Evolutionary conservation across 139 green algal species (phyloP).

Genomic region (Chlamydomonas sp.): DNA sequence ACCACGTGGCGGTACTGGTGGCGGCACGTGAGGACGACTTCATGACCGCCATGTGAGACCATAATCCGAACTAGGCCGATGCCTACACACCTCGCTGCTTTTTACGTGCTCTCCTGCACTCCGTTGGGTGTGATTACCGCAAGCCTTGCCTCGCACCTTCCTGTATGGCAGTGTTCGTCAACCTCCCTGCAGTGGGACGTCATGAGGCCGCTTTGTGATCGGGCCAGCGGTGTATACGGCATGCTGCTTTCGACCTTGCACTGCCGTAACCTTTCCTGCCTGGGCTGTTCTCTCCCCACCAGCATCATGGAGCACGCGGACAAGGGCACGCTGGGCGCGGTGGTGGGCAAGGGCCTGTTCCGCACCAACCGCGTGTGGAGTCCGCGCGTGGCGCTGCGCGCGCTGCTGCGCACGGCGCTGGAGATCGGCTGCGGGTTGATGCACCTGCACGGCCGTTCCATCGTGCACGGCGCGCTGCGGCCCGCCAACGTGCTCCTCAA

Average conservation of each 20-base stretch:
- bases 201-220: too few relatives aligned
- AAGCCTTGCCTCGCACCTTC: too few relatives aligned
- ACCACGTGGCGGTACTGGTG: slow-evolving; percentile 8
- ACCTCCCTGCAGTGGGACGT: too few relatives aligned
- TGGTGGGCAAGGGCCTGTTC: slow-evolving; percentile 10
- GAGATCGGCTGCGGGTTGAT: slow-evolving; percentile 21
- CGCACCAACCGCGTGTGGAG: background rate
- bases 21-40: background rate
- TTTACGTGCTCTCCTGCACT: too few relatives aligned
- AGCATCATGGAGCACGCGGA: slow-evolving; percentile 21
- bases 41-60: background rate
- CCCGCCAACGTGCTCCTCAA: slow-evolving; percentile 27
- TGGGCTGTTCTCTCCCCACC: too few relatives aligned
- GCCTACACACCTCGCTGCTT: too few relatives aligned
- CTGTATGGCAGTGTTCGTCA: too few relatives aligned
- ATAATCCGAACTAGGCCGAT: too few relatives aligned
- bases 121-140: too few relatives aligned
- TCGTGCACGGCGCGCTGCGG: slow-evolving; percentile 16
- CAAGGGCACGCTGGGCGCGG: background rate
- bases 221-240: too few relatives aligned
- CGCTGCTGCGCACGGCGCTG: slow-evolving; percentile 13
- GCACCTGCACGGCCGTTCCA: slow-evolving; percentile 22
- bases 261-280: too few relatives aligned
- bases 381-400: slow-evolving; percentile 10
- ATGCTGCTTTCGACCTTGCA: too few relatives aligned